Evolutionary conservation across 2,329 filamentous ascomycete genomes (phyloP), one percentile per base, ranked within the genome.

Genomic region (Xylariaceae sp.): DNA sequence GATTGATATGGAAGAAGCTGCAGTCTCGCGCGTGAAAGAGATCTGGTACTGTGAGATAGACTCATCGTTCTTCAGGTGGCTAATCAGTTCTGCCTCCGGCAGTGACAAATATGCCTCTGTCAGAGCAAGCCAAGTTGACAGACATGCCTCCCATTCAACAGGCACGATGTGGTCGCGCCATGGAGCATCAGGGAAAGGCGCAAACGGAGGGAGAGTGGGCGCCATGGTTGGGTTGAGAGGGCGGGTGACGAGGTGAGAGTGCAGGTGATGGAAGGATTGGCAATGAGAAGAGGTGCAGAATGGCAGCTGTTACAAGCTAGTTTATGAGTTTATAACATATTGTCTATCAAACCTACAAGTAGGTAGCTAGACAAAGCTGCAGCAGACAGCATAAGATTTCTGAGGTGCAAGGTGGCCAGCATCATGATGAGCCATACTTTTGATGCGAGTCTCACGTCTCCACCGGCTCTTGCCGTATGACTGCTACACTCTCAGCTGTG

Each of bases 101-200:
- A 87, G 69, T 12, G 78, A 74, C 30, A 94, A 68, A 55, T 90
- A 81, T 2, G 83, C 77, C 46, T 84, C 76, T 6, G 82, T 72
- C 6, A 96, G 75, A 11, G 81, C 72, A 15, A 83, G 71, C 90
- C 90, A 96, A 33, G 89, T 85, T 55, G 87, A 80, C 42, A 95
- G 72, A 65, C 87, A 90, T 31, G 80, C 75, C 56, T 86, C 77
- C 90, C 90, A 96, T 69, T 96, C 89, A 44, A 77, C 71, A 3
- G 82, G 71, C 36, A 77, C 74, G 52, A 96, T 78, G 58, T 79
- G 78, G 57, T 80, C 78, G 62, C 83, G 83, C 72, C 90, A 83
- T 48, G 75, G 72, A 32, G 80, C 72, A 53, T 85, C 78, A 15
- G 91, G 92, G 60, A 94, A 90, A 17, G 87, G 81, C 49, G 87